A percentile compares a stretch with the other conserved stretches of the same genome.
Conservation (phyloP, 2,329 filamentous ascomycete species). For the Hypoxylon sp. region DNA sequence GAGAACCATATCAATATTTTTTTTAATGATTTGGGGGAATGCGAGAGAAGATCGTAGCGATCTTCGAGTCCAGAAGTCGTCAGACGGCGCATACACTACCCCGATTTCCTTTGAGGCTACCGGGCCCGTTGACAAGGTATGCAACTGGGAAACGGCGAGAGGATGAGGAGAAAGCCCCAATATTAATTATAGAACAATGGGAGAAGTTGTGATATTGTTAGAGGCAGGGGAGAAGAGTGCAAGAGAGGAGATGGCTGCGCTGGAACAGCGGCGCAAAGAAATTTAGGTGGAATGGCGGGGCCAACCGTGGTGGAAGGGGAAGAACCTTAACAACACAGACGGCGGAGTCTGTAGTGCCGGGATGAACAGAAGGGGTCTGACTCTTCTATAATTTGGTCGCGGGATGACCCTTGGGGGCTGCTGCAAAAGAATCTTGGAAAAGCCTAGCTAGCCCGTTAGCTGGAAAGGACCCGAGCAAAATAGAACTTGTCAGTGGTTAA, state of each 20-base stretch:
- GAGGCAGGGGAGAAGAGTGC: conserved; percentile 35
- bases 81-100: conserved; percentile 20
- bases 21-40: conserved; percentile 12
- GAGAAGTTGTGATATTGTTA: conserved; percentile 9
- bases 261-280: conserved; percentile 44
- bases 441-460: conserved; percentile 45
- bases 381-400: conserved; percentile 46
- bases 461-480: conserved; percentile 43
- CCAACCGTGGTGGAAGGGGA: conserved; percentile 45
- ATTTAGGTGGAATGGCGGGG: conserved; percentile 47
- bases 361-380: conserved; percentile 43
- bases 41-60: conserved; percentile 16
- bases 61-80: conserved; percentile 16
- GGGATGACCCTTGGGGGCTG: conserved; percentile 49
- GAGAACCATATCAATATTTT: conserved; percentile 30
- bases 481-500: conserved; percentile 31
- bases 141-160: conserved; percentile 17
- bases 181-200: conserved; percentile 23
- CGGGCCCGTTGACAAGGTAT: conserved; percentile 18
- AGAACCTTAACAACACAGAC: conserved; percentile 44
- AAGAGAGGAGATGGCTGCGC: conserved; percentile 40
- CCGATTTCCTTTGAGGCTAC: conserved; percentile 20
- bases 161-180: conserved; percentile 18
- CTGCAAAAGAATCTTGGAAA: conserved; percentile 45
- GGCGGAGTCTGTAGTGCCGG: conserved; percentile 48